Conservation (phyloP, 495 filamentous ascomycete species). For the Sporormia fimetaria region DNA sequence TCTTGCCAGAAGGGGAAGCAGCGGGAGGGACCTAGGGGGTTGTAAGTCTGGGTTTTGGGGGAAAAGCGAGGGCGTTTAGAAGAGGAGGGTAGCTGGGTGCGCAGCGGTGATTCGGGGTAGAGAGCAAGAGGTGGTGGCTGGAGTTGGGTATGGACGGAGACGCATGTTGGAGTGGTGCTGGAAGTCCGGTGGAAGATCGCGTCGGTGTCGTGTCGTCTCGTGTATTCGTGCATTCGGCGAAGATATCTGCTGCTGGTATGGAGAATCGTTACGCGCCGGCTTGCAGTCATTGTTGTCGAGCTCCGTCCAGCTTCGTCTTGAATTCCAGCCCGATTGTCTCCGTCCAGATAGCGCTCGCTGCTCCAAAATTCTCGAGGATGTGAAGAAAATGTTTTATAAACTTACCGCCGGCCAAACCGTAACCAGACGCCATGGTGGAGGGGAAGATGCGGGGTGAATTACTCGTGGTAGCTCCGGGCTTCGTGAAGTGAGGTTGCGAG, state of each 20-base stretch:
- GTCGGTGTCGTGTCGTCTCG: no score
- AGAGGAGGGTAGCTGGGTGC: neutral
- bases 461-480: constrained; percentile 1
- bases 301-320: neutral
- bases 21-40: constrained; percentile 58
- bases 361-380: neutral
- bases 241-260: neutral
- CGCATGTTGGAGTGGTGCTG: no score
- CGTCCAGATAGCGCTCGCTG: neutral
- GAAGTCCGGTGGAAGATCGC: no score
- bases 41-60: neutral
- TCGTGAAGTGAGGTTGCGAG: constrained; percentile 7
- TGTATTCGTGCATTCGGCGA: neutral
- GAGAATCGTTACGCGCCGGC: neutral
- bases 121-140: no score
- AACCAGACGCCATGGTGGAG: constrained; percentile 22
- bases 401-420: constrained; percentile 19
- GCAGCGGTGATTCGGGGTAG: no score
- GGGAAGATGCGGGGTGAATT: constrained; percentile 8
- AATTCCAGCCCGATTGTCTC: neutral
- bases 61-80: neutral
- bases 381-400: neutral
- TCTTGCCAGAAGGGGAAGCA: constrained; percentile 98
- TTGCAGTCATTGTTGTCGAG: neutral
- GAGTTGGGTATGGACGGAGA: no score